A percentile compares a stretch with the other conserved stretches of the same genome.
Conservation (phyloP, 73 alveolate genomes). For the Paramecium pentaurelia region DNA sequence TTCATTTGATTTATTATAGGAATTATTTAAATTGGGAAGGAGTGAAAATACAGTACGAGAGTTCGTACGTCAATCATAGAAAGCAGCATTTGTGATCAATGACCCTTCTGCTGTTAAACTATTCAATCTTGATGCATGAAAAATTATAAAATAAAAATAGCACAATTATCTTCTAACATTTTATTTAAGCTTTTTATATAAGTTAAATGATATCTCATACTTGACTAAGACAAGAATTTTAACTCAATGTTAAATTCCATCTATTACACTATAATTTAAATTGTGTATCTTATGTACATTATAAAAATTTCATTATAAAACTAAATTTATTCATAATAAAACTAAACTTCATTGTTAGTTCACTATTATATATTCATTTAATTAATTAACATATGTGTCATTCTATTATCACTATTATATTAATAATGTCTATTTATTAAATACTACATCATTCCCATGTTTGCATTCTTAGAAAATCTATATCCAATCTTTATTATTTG, state of each 20-base stretch:
- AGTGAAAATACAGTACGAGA: constrained; percentile 23
- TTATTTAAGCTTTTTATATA: background rate
- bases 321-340: background rate
- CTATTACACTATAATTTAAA: background rate
- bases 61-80: background rate
- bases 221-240: background rate
- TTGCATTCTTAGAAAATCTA: background rate
- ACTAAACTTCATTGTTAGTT: background rate
- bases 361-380: background rate
- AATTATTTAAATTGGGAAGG: background rate
- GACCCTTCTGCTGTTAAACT: background rate
- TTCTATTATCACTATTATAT: background rate
- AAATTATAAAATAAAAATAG: background rate
- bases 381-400: background rate
- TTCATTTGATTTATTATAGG: background rate
- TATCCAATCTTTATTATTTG: no score
- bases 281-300: background rate
- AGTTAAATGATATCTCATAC: background rate
- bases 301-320: background rate
- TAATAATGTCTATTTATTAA: no score
- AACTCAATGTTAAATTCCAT: background rate
- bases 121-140: background rate
- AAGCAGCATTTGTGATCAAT: background rate
- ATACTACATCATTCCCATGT: background rate
- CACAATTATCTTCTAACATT: background rate